Evolutionary conservation across 1,139 yeast species (phyloP).

Genomic region (Yamadazyma oceani): DNA sequence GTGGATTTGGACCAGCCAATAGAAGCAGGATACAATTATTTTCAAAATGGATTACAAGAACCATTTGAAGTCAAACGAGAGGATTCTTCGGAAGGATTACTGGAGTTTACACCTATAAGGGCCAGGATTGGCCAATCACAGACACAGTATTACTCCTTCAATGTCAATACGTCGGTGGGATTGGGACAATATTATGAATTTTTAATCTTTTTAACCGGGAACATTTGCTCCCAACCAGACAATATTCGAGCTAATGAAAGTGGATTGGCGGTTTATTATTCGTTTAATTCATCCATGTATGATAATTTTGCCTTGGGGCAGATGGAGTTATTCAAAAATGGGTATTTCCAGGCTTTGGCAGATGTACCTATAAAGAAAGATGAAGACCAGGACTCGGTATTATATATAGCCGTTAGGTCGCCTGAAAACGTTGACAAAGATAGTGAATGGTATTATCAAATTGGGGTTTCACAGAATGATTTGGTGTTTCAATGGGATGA

Average conservation of each 20-base stretch:
- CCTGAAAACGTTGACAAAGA: constrained; percentile 39
- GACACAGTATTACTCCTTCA: constrained; percentile 44
- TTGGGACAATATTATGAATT: constrained; percentile 51
- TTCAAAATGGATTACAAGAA: not conserved
- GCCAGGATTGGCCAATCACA: constrained; percentile 40
- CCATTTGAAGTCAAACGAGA: not conserved
- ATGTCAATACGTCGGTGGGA: constrained; percentile 46
- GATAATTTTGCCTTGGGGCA: constrained; percentile 27
- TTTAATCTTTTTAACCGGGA: constrained; percentile 60
- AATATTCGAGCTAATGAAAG: constrained; percentile 28
- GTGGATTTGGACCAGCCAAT: constrained; percentile 11
- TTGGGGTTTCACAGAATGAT: constrained; percentile 68
- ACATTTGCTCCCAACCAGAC: constrained; percentile 53
- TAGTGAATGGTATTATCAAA: constrained; percentile 57
- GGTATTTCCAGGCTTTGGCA: constrained; percentile 59
- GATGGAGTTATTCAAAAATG: constrained; percentile 39
- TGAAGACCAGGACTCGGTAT: constrained; percentile 19
- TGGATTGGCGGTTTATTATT: constrained; percentile 49
- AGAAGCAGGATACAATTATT: constrained; percentile 4
- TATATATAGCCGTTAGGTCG: constrained; percentile 52
- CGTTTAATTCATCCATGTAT: constrained; percentile 46
- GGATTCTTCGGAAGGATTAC: constrained; percentile 28
- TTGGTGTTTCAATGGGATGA: constrained; percentile 72
- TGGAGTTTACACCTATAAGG: constrained; percentile 46
- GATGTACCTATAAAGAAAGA: constrained; percentile 30